phyloP scores from a whole-genome alignment of 176 grass and related monocot species.

The Triticum monococcum region DNA sequence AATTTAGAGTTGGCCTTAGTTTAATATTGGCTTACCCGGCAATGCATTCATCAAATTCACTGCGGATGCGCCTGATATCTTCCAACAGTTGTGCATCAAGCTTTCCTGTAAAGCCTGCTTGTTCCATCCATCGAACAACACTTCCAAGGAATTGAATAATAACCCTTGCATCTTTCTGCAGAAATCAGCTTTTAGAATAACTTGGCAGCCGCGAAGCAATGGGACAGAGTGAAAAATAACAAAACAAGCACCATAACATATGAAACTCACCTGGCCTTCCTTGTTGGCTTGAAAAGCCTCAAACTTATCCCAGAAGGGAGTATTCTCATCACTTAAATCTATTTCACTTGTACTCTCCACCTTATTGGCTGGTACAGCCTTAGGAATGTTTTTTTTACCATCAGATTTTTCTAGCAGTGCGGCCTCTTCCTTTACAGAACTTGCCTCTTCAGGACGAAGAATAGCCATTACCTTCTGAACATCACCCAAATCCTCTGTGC shows the following conservation, averaged over 20 bases:
- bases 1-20: neutral
- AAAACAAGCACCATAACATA: neutral
- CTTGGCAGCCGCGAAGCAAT: neutral
- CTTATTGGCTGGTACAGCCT: neutral
- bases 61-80: constrained; percentile 17
- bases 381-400: neutral
- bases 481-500: constrained; percentile 33
- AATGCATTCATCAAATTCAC: constrained; percentile 19
- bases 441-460: constrained; percentile 36
- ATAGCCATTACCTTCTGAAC: constrained; percentile 28
- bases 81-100: constrained; percentile 17
- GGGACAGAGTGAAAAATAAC: neutral
- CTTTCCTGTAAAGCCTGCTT: constrained; percentile 1
- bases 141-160: constrained; percentile 30
- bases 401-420: neutral
- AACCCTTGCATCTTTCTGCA: constrained; percentile 31
- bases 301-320: constrained; percentile 31
- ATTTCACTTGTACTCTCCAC: neutral
- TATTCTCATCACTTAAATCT: neutral
- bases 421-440: neutral
- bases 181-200: neutral
- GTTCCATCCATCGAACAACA: constrained; percentile 14
- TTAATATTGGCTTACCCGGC: constrained; percentile 29
- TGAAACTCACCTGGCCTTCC: constrained; percentile 31
- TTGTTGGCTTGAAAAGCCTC: constrained; percentile 38